Percentiles rank a stretch among this genome's conserved stretches.
phyloP scores from a whole-genome alignment of 306 rosid species.

The Sicyos edulis region DNA sequence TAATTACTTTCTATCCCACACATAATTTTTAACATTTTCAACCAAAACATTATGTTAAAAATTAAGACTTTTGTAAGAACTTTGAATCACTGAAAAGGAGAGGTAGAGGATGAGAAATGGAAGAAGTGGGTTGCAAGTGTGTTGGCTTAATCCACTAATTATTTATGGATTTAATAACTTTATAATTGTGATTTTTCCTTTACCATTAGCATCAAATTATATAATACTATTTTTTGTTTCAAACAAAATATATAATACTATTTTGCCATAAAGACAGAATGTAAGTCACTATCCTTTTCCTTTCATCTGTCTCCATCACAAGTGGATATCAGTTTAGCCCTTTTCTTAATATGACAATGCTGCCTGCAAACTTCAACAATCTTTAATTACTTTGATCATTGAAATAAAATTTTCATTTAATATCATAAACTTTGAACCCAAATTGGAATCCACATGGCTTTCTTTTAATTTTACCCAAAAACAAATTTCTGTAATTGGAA shows the following conservation, averaged over 20 bases:
- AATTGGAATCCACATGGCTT: not conserved
- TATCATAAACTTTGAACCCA: not conserved
- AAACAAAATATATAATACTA: not conserved
- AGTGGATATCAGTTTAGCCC: conserved; percentile 13
- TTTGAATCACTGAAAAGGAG: conserved; percentile 4
- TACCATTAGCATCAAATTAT: not conserved
- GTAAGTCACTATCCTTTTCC: conserved; percentile 14
- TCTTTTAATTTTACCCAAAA: not conserved
- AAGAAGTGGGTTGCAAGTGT: not conserved
- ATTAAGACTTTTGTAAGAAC: not conserved
- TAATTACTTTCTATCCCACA: not conserved
- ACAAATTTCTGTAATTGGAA: not conserved
- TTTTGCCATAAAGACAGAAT: conserved; percentile 14
- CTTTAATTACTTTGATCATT: not conserved
- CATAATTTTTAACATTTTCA: not conserved
- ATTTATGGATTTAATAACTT: not conserved
- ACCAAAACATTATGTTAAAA: not conserved
- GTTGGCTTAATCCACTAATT: conserved; percentile 9
- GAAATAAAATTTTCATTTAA: not conserved
- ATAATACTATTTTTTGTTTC: no score
- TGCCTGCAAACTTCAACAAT: not conserved
- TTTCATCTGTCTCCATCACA: conserved; percentile 14
- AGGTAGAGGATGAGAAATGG: not conserved
- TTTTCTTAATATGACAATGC: not conserved
- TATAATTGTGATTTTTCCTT: no score